A percentile compares a stretch with the other conserved stretches of the same genome.
Evolutionary conservation across 2,329 filamentous ascomycete species (phyloP).

Genomic region (Amauroascus niger): DNA sequence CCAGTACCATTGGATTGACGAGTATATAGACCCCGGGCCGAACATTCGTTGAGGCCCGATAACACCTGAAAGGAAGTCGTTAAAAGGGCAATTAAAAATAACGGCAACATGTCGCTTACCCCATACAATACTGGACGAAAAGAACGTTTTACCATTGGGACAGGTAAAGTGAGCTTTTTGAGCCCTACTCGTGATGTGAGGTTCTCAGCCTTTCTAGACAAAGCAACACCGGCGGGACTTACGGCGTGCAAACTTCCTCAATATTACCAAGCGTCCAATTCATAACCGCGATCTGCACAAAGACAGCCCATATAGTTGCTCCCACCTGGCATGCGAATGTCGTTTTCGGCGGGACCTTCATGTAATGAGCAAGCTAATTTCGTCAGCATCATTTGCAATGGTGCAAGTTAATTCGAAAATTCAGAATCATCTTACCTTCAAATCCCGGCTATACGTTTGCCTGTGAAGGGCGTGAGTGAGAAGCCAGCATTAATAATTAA

Average conservation of each 20-base stretch:
- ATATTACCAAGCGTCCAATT: conserved; percentile 40
- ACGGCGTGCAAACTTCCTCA: conserved; percentile 32
- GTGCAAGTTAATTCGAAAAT: neutral
- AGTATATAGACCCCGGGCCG: conserved; percentile 50
- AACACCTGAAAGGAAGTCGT: conserved; percentile 43
- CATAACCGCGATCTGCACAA: conserved; percentile 40
- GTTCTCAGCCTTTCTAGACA: conserved; percentile 8
- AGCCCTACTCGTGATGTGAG: conserved; percentile 10
- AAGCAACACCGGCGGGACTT: conserved; percentile 14
- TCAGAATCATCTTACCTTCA: conserved; percentile 4
- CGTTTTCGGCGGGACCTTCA: conserved; percentile 35
- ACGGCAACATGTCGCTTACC: conserved; percentile 35
- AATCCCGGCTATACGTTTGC: conserved; percentile 14
- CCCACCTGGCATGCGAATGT: conserved; percentile 43
- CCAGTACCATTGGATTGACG: conserved; percentile 57
- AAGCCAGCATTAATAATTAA: neutral
- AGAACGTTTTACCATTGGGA: conserved; percentile 47
- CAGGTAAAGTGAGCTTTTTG: conserved; percentile 49
- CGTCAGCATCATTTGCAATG: neutral
- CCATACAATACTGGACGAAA: conserved; percentile 59
- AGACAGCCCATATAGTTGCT: conserved; percentile 38
- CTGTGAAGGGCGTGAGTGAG: neutral
- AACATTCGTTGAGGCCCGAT: conserved; percentile 61
- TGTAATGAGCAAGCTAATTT: conserved; percentile 22
- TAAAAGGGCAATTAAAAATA: neutral